Evolutionary conservation across 306 rosid species (phyloP).

Genomic region (Dryas drummondii): DNA sequence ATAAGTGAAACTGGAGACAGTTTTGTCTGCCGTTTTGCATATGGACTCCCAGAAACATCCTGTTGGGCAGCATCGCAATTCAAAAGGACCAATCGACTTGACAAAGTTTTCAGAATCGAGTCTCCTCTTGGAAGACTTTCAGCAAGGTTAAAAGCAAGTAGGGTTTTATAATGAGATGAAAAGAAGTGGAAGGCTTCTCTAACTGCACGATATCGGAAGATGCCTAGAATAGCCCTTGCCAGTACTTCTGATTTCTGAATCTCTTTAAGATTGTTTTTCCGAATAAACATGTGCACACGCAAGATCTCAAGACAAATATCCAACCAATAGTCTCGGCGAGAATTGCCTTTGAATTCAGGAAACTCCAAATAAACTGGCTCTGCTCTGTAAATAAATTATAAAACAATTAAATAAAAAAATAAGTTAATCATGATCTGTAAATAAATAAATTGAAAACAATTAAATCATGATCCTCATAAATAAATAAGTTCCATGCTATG

Average conservation of each 20-base stretch:
- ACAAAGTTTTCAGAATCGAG: constrained; percentile 69
- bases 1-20: constrained; percentile 57
- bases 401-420: constrained; percentile 29
- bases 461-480: constrained; percentile 8
- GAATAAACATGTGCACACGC: constrained; percentile 61
- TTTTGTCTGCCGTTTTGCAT: constrained; percentile 43
- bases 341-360: constrained; percentile 85
- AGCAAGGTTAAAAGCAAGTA: constrained; percentile 84
- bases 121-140: constrained; percentile 93
- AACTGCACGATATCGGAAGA: constrained; percentile 71
- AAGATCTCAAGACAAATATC: constrained; percentile 82
- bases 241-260: constrained; percentile 69
- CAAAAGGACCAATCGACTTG: constrained; percentile 50
- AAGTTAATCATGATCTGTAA: background rate
- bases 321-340: constrained; percentile 92
- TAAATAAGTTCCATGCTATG: background rate
- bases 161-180: constrained; percentile 63
- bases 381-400: constrained; percentile 54
- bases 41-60: constrained; percentile 46
- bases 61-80: constrained; percentile 37
- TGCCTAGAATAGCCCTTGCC: constrained; percentile 72
- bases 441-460: no score
- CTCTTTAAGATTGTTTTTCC: constrained; percentile 59
- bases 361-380: constrained; percentile 92
- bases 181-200: constrained; percentile 69